Conservation (phyloP, 2,329 filamentous ascomycete genomes). For the Shiraia bambusicola region DNA sequence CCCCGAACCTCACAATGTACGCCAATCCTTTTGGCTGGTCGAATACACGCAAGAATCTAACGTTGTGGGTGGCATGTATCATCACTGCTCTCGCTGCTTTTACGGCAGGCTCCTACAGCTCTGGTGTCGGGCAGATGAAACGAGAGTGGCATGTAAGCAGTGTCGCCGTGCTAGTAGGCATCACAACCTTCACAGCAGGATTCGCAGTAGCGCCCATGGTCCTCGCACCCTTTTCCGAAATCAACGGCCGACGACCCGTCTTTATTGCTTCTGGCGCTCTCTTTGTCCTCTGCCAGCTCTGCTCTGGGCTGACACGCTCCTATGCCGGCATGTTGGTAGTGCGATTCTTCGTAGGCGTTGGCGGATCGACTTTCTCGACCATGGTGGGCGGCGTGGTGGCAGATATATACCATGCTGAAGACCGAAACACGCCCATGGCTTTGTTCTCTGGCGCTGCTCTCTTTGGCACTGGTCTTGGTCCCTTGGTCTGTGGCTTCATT, state of each 20-base stretch:
- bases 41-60: slow-evolving; percentile 64
- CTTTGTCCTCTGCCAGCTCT: slow-evolving; percentile 70
- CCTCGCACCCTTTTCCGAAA: slow-evolving; percentile 82
- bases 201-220: slow-evolving; percentile 86
- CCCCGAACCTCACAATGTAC: slow-evolving; percentile 67
- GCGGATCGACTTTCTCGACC: slow-evolving; percentile 76
- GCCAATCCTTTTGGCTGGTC: slow-evolving; percentile 74
- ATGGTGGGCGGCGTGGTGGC: slow-evolving; percentile 92
- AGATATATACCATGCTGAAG: slow-evolving; percentile 77
- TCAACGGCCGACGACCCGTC: slow-evolving; percentile 82
- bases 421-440: slow-evolving; percentile 87
- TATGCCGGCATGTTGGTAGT: slow-evolving; percentile 73
- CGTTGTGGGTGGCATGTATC: slow-evolving; percentile 72
- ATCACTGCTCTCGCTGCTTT: slow-evolving; percentile 80
- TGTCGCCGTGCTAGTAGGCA: slow-evolving; percentile 69
- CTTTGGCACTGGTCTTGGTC: slow-evolving; percentile 76
- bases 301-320: slow-evolving; percentile 69
- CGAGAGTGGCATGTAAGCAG: slow-evolving; percentile 64
- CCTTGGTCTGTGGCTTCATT: slow-evolving; percentile 70
- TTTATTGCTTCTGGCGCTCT: slow-evolving; percentile 73
- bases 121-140: slow-evolving; percentile 66
- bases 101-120: slow-evolving; percentile 76
- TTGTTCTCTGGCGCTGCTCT: slow-evolving; percentile 79
- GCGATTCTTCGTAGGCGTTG: slow-evolving; percentile 76
- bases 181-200: slow-evolving; percentile 74